Evolutionary conservation across 202 grass and related monocot species (phyloP), one percentile per base, ranked within the genome.

Genomic region (Hordeum pubiflorum): DNA sequence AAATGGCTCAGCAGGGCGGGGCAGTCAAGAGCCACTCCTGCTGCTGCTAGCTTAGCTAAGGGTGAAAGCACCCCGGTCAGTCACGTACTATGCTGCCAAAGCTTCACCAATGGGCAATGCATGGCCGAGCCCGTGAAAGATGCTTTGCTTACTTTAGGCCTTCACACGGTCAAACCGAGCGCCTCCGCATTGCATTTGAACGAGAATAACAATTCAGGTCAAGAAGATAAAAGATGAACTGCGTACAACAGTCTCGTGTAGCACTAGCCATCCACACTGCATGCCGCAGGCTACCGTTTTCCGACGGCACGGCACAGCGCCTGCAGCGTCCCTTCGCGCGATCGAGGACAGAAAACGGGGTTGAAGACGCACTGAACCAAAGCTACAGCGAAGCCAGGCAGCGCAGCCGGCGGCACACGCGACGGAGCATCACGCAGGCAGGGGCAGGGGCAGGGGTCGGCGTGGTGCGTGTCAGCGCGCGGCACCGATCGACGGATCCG

Each of bases 11-110:
- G 37, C 74, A 77, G 13, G 66, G 10, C 22, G 36, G 18, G 56
- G 33, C 62, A 62, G 26, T 54, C 63, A 54, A 70, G 54, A 12
- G 37, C 44, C 22, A 66, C 11, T 31, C 50, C 17, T n/a, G 3
- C 50, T n/a, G 50, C 50, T 54, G 50, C 50, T 54, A 54, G 17
- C 50, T 54, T 6, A 15, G 65, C 31, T 23, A 9, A 31, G 23
- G 58, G 11, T 12, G 12, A 62, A 4, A 23, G 60, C 21, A 8
- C 26, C 14, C 38, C 21, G 22, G 6, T 21, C 10, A 3, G 29
- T 59, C 73, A 65, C 77, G 36, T 41, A 63, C 43, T 59, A 33
- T 31, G 56, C 75, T 29, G 75, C 75, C 22, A 84, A 78, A 78
- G 74, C 10, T 78, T 75, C 72, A 23, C 22, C 72, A n/a, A 44